Evolutionary conservation across 306 rosid species (phyloP), one percentile per base, ranked within the genome.

Genomic region (Benincasa hispida): DNA sequence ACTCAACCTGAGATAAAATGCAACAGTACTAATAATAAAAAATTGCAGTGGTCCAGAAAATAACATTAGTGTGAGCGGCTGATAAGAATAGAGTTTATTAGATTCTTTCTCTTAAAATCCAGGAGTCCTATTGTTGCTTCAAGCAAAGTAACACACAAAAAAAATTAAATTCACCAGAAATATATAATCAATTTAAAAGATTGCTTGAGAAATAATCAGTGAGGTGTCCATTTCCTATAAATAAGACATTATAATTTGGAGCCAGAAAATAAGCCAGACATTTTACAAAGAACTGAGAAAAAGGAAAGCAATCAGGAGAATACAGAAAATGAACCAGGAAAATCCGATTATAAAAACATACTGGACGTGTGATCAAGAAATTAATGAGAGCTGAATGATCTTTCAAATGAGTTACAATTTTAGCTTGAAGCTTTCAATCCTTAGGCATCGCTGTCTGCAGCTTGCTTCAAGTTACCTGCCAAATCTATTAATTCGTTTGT

Each of bases 401-500:
- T 84, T 90, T 90, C 79, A 92, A n/a, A n/a, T n/a, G n/a, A n/a
- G n/a, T n/a, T n/a, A n/a, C n/a, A n/a, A n/a, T n/a, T n/a, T n/a
- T n/a, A n/a, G n/a, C n/a, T 88, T 11, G 98, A 86, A 65, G n/a
- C 93, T 98, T 83, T 92, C 99, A 62, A 94, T 92, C 83, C 96
- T 88, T n/a, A n/a, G 77, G 79, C 85, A 86, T 94, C 99, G 83
- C 99, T 94, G 45, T 94, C 99, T 10, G 91, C 85, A 82, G 99
- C 99, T 85, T 94, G 99, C 86, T 92, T 94, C 92, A 94, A 78
- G 88, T 94, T 94, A 79, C 91, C 95, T 2, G 99, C 99, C n/a
- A 86, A 92, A 92, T 80, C 96, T 88, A 61, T 88, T 90, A 94
- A 77, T 82, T 98, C 88, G 60, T 94, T 87, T 90, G 96, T 80